A percentile compares a stretch with the other conserved stretches of the same genome.
These are phyloP conservation scores for Hypsizygus marmoreus DNA, from an alignment of 768 basidiomycete genomes.

Conservation along the genomic window DNA sequence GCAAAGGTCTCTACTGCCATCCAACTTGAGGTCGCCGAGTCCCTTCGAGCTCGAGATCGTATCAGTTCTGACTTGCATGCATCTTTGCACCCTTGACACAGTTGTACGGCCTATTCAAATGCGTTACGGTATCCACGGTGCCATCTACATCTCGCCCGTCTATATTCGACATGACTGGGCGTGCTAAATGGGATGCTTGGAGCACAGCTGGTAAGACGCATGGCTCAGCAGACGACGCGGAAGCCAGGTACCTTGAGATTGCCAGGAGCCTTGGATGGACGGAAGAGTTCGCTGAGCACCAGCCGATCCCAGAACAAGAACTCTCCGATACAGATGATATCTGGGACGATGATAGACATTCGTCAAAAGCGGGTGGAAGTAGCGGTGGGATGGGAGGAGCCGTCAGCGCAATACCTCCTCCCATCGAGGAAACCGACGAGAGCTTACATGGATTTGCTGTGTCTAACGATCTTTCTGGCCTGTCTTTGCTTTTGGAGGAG, in stretches of 20 bases:
- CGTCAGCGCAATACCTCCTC: constrained; percentile 61
- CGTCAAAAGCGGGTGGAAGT: constrained; percentile 26
- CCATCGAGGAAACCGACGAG: constrained; percentile 34
- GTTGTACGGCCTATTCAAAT: constrained; percentile 88
- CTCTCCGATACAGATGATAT: constrained; percentile 36
- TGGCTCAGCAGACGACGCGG: constrained; percentile 46
- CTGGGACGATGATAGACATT: constrained; percentile 46
- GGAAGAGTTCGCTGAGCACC: constrained; percentile 24
- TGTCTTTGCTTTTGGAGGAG: constrained; percentile 45
- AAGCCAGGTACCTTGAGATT: constrained; percentile 67
- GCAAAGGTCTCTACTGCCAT: constrained; percentile 55
- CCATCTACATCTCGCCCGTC: constrained; percentile 67
- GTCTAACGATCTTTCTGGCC: constrained; percentile 46
- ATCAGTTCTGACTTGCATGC: constrained; percentile 41
- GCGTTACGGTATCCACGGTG: constrained; percentile 54
- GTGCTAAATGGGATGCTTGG: constrained; percentile 93
- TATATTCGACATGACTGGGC: constrained; percentile 75
- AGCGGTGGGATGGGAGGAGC: constrained; percentile 55
- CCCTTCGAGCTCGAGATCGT: constrained; percentile 26
- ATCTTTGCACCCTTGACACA: constrained; percentile 32
- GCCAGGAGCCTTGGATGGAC: constrained; percentile 73
- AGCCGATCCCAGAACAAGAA: constrained; percentile 9
- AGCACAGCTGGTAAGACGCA: constrained; percentile 50
- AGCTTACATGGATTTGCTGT: constrained; percentile 67
- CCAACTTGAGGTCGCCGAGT: constrained; percentile 73